A percentile compares a stretch with the other conserved stretches of the same genome.
Evolutionary conservation across 2,329 filamentous ascomycete genomes (phyloP).

Genomic region (Biscogniauxia mediterranea): DNA sequence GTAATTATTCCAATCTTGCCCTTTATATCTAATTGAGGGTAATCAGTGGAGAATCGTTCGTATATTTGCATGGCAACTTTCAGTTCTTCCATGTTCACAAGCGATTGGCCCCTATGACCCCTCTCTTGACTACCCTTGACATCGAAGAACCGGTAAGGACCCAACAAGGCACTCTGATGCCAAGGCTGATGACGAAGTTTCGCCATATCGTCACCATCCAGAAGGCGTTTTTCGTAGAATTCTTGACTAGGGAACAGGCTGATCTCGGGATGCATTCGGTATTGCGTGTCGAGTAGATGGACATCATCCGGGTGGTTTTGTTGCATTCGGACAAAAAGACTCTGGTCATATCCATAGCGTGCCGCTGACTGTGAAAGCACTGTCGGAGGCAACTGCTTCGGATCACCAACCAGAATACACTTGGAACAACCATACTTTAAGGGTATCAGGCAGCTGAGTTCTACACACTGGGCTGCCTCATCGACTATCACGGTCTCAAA

Average conservation of each 20-base stretch:
- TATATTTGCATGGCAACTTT: slow-evolving; percentile 85
- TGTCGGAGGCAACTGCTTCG: slow-evolving; percentile 93
- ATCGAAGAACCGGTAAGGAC: slow-evolving; percentile 96
- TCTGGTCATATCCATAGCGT: slow-evolving; percentile 93
- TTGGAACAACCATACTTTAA: slow-evolving; percentile 97
- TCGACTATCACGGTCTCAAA: slow-evolving; percentile 99
- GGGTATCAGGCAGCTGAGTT: slow-evolving; percentile 92
- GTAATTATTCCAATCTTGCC: slow-evolving; percentile 96
- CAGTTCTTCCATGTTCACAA: slow-evolving; percentile 85
- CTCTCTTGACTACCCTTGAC: slow-evolving; percentile 83
- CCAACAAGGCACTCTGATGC: slow-evolving; percentile 79
- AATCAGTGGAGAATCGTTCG: slow-evolving; percentile 73
- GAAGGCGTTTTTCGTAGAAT: slow-evolving; percentile 86
- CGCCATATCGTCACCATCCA: slow-evolving; percentile 84
- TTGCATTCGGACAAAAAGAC: slow-evolving; percentile 97
- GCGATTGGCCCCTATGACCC: slow-evolving; percentile 80
- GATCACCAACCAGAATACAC: slow-evolving; percentile 95
- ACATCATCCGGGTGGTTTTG: slow-evolving; percentile 84
- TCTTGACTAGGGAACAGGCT: slow-evolving; percentile 84
- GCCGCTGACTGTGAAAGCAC: slow-evolving; percentile 93
- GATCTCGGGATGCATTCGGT: slow-evolving; percentile 98
- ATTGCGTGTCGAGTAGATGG: slow-evolving; percentile 94
- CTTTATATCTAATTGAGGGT: slow-evolving; percentile 63
- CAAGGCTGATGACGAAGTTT: slow-evolving; percentile 74
- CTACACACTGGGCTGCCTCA: slow-evolving; percentile 96